Conservation (phyloP, 2,329 filamentous ascomycete species). For the Penicillium polonicum region DNA sequence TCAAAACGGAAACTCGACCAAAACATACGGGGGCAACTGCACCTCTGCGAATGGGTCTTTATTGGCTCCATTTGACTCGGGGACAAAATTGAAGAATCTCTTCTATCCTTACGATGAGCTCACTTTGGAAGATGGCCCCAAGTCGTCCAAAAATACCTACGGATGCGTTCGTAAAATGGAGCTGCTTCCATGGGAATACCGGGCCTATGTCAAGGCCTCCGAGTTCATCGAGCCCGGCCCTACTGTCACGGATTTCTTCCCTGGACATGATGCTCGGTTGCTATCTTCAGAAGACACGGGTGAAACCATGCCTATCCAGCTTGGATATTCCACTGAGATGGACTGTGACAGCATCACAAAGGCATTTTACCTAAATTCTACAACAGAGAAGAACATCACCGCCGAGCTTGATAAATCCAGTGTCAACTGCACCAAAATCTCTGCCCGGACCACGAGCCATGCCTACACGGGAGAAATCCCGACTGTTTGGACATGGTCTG, state of each 20-base stretch:
- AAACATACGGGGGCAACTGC: conserved; percentile 56
- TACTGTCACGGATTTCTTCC: conserved; percentile 59
- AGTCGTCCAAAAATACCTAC: conserved; percentile 50
- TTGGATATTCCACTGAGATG: conserved; percentile 62
- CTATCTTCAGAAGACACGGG: conserved; percentile 49
- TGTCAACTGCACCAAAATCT: conserved; percentile 48
- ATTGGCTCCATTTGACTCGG: conserved; percentile 55
- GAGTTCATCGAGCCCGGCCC: conserved; percentile 54
- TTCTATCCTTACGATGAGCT: conserved; percentile 61
- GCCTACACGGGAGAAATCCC: conserved; percentile 53
- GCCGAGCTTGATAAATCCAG: conserved; percentile 48
- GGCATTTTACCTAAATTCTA: conserved; percentile 54
- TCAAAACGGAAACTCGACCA: conserved; percentile 48
- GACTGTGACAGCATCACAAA: conserved; percentile 55
- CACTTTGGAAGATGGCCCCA: conserved; percentile 47
- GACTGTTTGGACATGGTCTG: conserved; percentile 55
- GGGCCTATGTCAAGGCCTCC: conserved; percentile 57
- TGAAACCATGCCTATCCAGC: conserved; percentile 48
- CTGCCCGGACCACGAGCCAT: conserved; percentile 26
- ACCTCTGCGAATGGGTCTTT: conserved; percentile 45
- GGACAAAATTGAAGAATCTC: conserved; percentile 60
- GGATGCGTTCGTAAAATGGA: conserved; percentile 57
- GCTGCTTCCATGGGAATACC: conserved; percentile 58
- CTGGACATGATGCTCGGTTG: conserved; percentile 60
- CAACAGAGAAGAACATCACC: conserved; percentile 47